A percentile compares a stretch with the other conserved stretches of the same genome.
Conservation (phyloP, 2,329 filamentous ascomycete species). For the Curvularia sp. region DNA sequence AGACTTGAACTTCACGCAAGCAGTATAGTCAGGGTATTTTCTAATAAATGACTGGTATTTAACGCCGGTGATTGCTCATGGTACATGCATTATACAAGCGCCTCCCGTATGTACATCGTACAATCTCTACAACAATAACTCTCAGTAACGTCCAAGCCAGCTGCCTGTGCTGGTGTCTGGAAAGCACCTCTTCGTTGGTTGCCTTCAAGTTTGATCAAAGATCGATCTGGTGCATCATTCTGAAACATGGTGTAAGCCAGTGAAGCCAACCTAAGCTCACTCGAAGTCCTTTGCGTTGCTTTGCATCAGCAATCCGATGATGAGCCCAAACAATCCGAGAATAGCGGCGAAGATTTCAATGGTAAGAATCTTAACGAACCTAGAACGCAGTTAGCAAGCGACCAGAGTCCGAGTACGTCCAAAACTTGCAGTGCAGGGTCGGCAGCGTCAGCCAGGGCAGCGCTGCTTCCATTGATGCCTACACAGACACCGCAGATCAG, state of each 20-base stretch:
- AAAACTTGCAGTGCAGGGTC: conserved; percentile 83
- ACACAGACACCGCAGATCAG: conserved; percentile 95
- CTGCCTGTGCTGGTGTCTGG: conserved; percentile 23
- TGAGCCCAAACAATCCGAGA: conserved; percentile 92
- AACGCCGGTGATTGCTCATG: conserved; percentile 42
- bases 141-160: conserved; percentile 13
- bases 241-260: neutral
- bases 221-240: neutral
- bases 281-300: conserved; percentile 80
- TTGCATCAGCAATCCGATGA: conserved; percentile 88
- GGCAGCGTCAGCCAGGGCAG: conserved; percentile 92
- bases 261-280: conserved; percentile 22
- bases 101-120: conserved; percentile 1
- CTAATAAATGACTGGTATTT: conserved; percentile 30
- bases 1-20: conserved; percentile 3
- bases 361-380: conserved; percentile 98
- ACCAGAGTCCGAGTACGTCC: neutral
- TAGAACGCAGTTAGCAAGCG: conserved; percentile 49
- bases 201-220: conserved; percentile 6
- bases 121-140: conserved; percentile 10
- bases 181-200: conserved; percentile 10
- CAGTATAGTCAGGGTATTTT: neutral
- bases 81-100: conserved; percentile 49
- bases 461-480: conserved; percentile 97
- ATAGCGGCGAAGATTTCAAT: conserved; percentile 99